Percentiles rank a stretch among this genome's conserved stretches.
These are phyloP conservation scores for Fusarium sp. DNA, from an alignment of 2,329 filamentous ascomycete species.

Conservation along the genomic window DNA sequence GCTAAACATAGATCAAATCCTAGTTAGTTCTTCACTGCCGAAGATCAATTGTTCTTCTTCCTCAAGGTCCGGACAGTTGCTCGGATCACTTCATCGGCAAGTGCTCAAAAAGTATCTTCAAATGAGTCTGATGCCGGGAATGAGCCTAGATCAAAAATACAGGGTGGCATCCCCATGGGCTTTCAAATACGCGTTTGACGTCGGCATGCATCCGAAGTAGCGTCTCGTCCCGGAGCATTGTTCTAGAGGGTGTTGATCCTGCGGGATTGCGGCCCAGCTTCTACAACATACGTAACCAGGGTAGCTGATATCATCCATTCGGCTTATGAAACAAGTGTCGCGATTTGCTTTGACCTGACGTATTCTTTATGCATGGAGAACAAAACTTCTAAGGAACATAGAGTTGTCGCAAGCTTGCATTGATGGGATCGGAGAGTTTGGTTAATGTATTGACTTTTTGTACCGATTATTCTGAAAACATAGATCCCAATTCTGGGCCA, in stretches of 20 bases:
- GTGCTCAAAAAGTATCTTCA: neutral
- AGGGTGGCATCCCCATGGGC: neutral
- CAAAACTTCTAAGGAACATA: neutral
- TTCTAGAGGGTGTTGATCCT: neutral
- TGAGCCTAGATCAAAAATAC: neutral
- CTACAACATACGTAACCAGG: neutral
- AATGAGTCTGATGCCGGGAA: neutral
- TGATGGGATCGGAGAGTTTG: too few species aligned
- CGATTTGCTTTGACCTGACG: neutral
- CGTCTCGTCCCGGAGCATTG: neutral
- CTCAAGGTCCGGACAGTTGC: neutral
- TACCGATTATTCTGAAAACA: constrained; percentile 47
- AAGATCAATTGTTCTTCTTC: neutral
- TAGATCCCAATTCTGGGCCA: constrained; percentile 49
- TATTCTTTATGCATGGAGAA: neutral
- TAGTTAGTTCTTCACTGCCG: neutral
- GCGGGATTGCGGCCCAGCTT: neutral
- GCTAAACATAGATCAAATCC: neutral
- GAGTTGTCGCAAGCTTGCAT: neutral
- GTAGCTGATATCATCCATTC: neutral
- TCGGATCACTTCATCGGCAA: neutral
- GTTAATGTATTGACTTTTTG: neutral
- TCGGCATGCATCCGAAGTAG: neutral
- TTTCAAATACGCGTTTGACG: constrained; percentile 1
- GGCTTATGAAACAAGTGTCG: neutral